These are phyloP conservation scores for Torrubiella hemipterigena DNA, from an alignment of 2,329 filamentous ascomycete species.

Conservation along the genomic window DNA sequence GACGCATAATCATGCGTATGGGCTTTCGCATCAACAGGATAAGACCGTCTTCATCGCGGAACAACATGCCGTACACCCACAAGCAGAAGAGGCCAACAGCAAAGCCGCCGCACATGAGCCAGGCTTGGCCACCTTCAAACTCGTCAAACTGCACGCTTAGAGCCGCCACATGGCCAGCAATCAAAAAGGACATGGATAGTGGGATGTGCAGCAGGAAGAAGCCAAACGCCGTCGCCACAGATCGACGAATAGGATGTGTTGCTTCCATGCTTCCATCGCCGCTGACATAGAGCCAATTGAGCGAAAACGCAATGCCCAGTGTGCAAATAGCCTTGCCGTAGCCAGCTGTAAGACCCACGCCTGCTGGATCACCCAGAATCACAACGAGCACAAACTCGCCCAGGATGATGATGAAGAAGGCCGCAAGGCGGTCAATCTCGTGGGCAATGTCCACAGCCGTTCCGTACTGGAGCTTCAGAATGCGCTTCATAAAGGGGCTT, in stretches of 20 bases:
- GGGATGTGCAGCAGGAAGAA: constrained; percentile 33
- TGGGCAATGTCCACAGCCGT: constrained; percentile 37
- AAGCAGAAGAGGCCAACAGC: constrained; percentile 32
- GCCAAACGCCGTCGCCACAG: constrained; percentile 28
- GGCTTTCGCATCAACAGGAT: constrained; percentile 19
- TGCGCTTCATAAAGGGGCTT: constrained; percentile 28
- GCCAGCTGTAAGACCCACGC: constrained; percentile 27
- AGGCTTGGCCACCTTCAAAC: constrained; percentile 29
- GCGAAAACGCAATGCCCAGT: constrained; percentile 34
- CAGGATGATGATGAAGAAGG: constrained; percentile 39
- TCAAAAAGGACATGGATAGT: constrained; percentile 30
- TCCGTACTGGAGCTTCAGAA: constrained; percentile 28
- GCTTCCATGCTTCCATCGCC: constrained; percentile 30
- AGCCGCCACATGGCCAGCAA: constrained; percentile 32
- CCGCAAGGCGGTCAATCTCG: constrained; percentile 35
- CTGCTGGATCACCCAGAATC: constrained; percentile 32
- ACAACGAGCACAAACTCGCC: constrained; percentile 37
- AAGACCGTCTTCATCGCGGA: constrained; percentile 23
- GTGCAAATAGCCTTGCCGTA: constrained; percentile 34
- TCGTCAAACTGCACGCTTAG: constrained; percentile 23
- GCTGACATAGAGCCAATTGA: constrained; percentile 38
- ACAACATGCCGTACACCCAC: constrained; percentile 27
- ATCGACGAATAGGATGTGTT: constrained; percentile 32
- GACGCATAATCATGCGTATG: constrained; percentile 21
- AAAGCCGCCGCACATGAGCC: constrained; percentile 33